phyloP scores from a whole-genome alignment of 2,329 filamentous ascomycete species.

The Ambrosiella xylebori region DNA sequence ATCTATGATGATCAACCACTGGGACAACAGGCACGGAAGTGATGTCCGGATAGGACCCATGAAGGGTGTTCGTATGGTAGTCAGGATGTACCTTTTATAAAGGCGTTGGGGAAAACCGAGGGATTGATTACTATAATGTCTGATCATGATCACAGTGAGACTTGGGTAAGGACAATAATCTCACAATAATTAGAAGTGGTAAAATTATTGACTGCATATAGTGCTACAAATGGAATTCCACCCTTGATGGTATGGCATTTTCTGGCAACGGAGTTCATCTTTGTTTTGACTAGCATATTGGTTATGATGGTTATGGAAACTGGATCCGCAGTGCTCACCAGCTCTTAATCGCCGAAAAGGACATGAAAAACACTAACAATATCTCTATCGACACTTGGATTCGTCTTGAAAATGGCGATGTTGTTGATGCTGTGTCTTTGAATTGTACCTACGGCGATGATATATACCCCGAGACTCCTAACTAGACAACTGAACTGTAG shows the following conservation, averaged over 20 bases:
- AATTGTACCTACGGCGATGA: conserved; percentile 44
- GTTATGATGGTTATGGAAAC: conserved; percentile 51
- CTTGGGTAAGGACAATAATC: conserved; percentile 22
- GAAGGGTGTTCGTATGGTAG: conserved; percentile 1
- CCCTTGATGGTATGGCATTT: background rate
- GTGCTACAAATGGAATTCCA: background rate
- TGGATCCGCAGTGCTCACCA: conserved; percentile 46
- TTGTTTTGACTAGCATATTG: conserved; percentile 47
- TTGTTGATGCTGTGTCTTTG: conserved; percentile 34
- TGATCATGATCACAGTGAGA: conserved; percentile 40
- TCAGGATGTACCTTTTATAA: conserved; percentile 34
- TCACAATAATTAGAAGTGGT: background rate
- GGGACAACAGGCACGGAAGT: conserved; percentile 15
- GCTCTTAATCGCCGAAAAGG: conserved; percentile 19
- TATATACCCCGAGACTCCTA: conserved; percentile 24
- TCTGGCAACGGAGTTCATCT: conserved; percentile 15
- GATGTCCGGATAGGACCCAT: conserved; percentile 17
- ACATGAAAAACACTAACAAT: conserved; percentile 19
- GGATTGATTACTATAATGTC: conserved; percentile 32
- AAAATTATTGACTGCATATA: background rate
- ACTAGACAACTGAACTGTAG: background rate
- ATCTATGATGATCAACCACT: conserved; percentile 17
- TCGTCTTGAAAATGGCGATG: conserved; percentile 36
- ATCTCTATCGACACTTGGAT: conserved; percentile 38
- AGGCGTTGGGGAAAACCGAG: conserved; percentile 28